phyloP scores from a whole-genome alignment of 176 grass and related monocot genomes.

The Coix lacrymajobi region DNA sequence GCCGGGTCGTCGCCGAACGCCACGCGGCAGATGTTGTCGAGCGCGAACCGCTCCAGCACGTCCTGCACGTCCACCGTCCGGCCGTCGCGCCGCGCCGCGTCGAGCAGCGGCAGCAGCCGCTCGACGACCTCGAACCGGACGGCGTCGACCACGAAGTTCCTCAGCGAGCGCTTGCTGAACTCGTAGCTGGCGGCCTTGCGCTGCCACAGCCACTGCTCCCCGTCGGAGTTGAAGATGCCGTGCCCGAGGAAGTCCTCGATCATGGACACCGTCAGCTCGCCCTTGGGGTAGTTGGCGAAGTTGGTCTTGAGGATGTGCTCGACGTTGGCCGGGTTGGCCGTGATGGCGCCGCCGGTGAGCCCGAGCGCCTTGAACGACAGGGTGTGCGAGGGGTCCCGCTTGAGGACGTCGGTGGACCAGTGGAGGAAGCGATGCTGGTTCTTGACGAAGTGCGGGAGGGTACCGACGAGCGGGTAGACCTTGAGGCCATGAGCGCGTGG shows the following conservation, averaged over 20 bases:
- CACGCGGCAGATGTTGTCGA: constrained; percentile 62
- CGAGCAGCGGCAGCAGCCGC: constrained; percentile 42
- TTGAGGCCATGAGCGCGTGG: constrained; percentile 15
- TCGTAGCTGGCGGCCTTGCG: constrained; percentile 57
- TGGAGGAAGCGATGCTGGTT: constrained; percentile 54
- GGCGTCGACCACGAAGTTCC: constrained; percentile 15
- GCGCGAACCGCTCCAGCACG: constrained; percentile 52
- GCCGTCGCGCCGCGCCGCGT: background rate
- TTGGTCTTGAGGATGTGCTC: constrained; percentile 66
- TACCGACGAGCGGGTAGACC: constrained; percentile 43
- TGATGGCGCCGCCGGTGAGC: constrained; percentile 37
- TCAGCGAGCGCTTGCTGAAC: constrained; percentile 35
- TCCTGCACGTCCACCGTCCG: constrained; percentile 50
- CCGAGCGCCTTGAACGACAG: constrained; percentile 35
- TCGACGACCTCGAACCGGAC: constrained; percentile 30
- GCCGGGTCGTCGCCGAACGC: constrained; percentile 50
- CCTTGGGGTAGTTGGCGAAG: constrained; percentile 78
- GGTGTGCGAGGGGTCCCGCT: constrained; percentile 30
- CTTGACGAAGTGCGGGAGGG: constrained; percentile 33
- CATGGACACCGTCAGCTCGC: constrained; percentile 45
- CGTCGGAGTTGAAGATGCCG: constrained; percentile 83
- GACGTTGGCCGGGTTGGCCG: constrained; percentile 62
- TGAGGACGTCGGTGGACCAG: constrained; percentile 40
- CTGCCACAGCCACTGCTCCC: constrained; percentile 51
- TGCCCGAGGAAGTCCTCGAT: constrained; percentile 59